Percentiles rank a stretch among this genome's conserved stretches.
Evolutionary conservation across 2,329 filamentous ascomycete species (phyloP).

Genomic region (Sphaerulina vaccinii): DNA sequence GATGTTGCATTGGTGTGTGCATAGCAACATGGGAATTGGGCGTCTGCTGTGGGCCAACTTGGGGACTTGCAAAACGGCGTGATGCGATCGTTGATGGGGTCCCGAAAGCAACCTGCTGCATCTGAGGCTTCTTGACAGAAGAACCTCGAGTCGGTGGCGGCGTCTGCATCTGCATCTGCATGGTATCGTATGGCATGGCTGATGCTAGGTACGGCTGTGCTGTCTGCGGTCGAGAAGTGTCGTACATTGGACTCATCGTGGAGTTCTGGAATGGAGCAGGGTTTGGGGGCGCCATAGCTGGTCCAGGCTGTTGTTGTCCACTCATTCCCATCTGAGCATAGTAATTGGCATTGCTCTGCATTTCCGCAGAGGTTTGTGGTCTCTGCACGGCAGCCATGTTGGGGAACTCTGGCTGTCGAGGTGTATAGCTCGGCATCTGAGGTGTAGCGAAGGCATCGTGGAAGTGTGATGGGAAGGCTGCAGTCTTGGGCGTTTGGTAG

Average conservation of each 20-base stretch:
- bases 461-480: slow-evolving; percentile 46
- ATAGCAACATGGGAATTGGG: slow-evolving; percentile 15
- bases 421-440: slow-evolving; percentile 44
- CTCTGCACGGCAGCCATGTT: slow-evolving; percentile 32
- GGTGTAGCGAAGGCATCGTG: slow-evolving; percentile 52
- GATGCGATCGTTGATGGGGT: slow-evolving; percentile 41
- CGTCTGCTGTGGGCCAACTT: slow-evolving; percentile 26
- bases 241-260: slow-evolving; percentile 23
- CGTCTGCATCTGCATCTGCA: slow-evolving; percentile 63
- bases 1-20: slow-evolving; percentile 49
- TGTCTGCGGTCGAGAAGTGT: slow-evolving; percentile 6
- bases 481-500: slow-evolving; percentile 48
- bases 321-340: slow-evolving; percentile 29
- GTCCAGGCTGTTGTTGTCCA: slow-evolving; percentile 13
- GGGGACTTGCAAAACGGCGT: slow-evolving; percentile 33
- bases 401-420: slow-evolving; percentile 30
- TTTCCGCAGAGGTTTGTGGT: slow-evolving; percentile 30
- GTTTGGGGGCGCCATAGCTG: slow-evolving; percentile 21
- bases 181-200: slow-evolving; percentile 34
- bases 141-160: slow-evolving; percentile 60
- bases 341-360: slow-evolving; percentile 28
- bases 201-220: slow-evolving; percentile 9
- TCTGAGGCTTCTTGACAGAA: slow-evolving; percentile 49
- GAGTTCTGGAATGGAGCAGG: slow-evolving; percentile 14
- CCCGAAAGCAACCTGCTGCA: slow-evolving; percentile 43